Evolutionary conservation across 768 basidiomycete genomes (phyloP).

Genomic region (Paxillus rubicundulus): DNA sequence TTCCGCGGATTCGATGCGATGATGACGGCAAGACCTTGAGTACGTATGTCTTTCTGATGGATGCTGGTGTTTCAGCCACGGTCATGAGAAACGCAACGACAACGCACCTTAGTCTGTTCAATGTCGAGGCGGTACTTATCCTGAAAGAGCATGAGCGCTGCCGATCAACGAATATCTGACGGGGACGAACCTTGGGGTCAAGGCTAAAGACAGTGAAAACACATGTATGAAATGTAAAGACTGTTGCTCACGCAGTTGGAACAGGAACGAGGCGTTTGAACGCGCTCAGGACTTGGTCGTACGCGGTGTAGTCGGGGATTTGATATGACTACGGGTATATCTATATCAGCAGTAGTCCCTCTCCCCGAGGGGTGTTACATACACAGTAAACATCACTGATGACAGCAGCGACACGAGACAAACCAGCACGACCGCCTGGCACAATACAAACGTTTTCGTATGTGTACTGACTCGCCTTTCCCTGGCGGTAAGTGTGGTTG

Average conservation of each 20-base stretch:
- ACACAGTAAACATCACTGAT: conserved; percentile 87
- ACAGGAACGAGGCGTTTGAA: conserved; percentile 90
- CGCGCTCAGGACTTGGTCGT: conserved; percentile 78
- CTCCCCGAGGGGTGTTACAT: conserved; percentile 15
- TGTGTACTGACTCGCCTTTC: conserved; percentile 81
- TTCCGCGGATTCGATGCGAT: conserved; percentile 95
- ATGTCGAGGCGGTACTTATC: conserved; percentile 75
- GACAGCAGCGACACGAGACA: conserved; percentile 89
- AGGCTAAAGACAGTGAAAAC: conserved; percentile 33
- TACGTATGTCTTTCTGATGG: conserved; percentile 69
- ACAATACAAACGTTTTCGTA: conserved; percentile 94
- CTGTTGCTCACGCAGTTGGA: conserved; percentile 71
- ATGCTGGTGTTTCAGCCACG: not conserved
- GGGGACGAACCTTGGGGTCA: conserved; percentile 40
- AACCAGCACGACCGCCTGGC: conserved; percentile 87
- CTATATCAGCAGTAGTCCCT: not conserved
- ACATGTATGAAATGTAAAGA: not conserved
- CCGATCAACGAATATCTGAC: not conserved
- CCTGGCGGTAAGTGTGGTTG: conserved; percentile 82
- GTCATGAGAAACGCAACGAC: not conserved
- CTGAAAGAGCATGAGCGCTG: conserved; percentile 30
- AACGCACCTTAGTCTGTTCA: conserved; percentile 65
- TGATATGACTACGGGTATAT: conserved; percentile 65
- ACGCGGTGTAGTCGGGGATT: conserved; percentile 89
- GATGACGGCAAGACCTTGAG: conserved; percentile 81